phyloP scores from a whole-genome alignment of 768 basidiomycete genomes.

The Pisolithus microcarpus region DNA sequence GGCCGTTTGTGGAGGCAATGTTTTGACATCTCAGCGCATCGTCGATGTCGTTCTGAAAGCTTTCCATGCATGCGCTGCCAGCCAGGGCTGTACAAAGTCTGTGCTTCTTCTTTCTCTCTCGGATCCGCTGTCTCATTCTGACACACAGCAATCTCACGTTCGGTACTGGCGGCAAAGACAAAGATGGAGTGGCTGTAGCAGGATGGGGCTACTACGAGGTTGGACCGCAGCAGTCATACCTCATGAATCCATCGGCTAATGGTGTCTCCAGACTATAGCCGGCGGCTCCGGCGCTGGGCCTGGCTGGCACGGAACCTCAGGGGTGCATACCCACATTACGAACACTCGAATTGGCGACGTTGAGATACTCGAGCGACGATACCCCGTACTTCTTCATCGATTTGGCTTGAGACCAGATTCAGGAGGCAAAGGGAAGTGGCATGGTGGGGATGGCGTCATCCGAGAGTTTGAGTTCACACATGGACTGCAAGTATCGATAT shows the following conservation, averaged over 20 bases:
- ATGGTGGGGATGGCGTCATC: slow-evolving; percentile 79
- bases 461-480: slow-evolving; percentile 80
- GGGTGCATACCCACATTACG: slow-evolving; percentile 90
- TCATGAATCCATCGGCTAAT: slow-evolving; percentile 5
- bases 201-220: slow-evolving; percentile 93
- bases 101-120: slow-evolving; percentile 16
- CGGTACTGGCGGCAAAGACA: slow-evolving; percentile 81
- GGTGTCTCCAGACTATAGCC: slow-evolving; percentile 66
- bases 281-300: slow-evolving; percentile 92
- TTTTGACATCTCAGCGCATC: slow-evolving; percentile 85
- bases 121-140: neutral
- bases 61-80: slow-evolving; percentile 86
- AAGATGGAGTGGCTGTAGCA: slow-evolving; percentile 61
- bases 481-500: slow-evolving; percentile 78
- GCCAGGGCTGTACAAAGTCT: slow-evolving; percentile 91
- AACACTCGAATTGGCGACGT: slow-evolving; percentile 92
- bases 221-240: slow-evolving; percentile 2
- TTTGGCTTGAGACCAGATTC: slow-evolving; percentile 71
- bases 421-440: slow-evolving; percentile 64
- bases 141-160: slow-evolving; percentile 73
- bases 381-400: slow-evolving; percentile 82
- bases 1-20: slow-evolving; percentile 91
- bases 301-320: slow-evolving; percentile 85
- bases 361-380: slow-evolving; percentile 88
- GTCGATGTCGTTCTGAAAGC: slow-evolving; percentile 92